Base-by-base conservation (phyloP, 257 asterid species). In the Marsdenia floribunda region DNA sequence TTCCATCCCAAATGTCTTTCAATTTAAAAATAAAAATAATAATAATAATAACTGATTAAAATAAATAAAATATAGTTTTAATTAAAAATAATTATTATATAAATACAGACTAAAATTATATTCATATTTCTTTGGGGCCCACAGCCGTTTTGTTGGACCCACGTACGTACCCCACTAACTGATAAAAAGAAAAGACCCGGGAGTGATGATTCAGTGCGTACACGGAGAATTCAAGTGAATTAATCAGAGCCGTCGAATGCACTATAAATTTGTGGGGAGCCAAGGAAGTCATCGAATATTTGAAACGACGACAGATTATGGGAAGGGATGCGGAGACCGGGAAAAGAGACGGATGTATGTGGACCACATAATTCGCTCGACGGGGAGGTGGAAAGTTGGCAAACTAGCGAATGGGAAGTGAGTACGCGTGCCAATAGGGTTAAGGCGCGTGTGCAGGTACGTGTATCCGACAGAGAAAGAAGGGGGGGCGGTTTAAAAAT, bases 311-410 rank as follows among this genome's bases (percentile, higher is more conserved):
- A 67, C 68, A 46, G 68, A 8, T 42, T 10, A 4, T 0, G 49
- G 29, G 29, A 40, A 7, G 60, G 14, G 74, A 77, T 67, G 84
- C 81, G 77, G 79, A 72, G 75, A 70, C 55, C 16, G 33, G 71
- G 38, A 50, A 29, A 67, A 53, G 66, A 58, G 26, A 53, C n/a
- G 64, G 1, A 24, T 24, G 73, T 47, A 26, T 55, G 12, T 19
- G 73, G 64, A 26, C 69, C 52, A 72, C 68, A 42, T 5, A 18
- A 1, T 24, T 4, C 9, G 33, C 9, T 42, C 5, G 46, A 44
- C 16, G 14, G 0, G n/a, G 3, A 24, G 54, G 49, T 35, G 33
- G 67, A 47, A 47, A 10, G 68, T 22, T 37, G 61, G 6, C 1
- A 3, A 29, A 0, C 11, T 0, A 42, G 12, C 66, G 42, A 61